Evolutionary conservation across 129 eudicot genomes (phyloP).

Genomic region (Daucus carota): DNA sequence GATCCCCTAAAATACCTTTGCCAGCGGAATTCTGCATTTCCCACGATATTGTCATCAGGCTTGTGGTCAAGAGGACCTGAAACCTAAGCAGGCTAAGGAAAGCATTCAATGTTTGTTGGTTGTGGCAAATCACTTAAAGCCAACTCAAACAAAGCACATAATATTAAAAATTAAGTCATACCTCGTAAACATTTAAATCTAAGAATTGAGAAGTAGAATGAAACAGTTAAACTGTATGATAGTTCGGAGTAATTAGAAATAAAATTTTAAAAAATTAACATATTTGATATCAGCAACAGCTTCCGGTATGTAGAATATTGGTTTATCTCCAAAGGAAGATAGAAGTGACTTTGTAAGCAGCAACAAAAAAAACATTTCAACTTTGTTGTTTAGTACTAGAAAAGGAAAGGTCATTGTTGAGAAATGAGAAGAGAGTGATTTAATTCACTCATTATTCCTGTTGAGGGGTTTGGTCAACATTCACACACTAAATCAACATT

Average conservation of each 20-base stretch:
- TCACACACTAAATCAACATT: not conserved
- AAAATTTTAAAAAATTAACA: too few species aligned
- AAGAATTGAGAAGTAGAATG: not conserved
- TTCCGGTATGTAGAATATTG: not conserved
- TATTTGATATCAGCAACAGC: not conserved
- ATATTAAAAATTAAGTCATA: not conserved
- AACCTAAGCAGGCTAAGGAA: conserved; percentile 66
- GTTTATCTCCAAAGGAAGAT: not conserved
- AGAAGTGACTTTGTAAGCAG: not conserved
- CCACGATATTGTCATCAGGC: conserved; percentile 59
- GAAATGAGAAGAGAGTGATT: not conserved
- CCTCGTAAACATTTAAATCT: not conserved
- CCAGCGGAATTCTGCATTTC: conserved; percentile 91
- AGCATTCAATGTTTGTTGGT: not conserved
- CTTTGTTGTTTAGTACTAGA: not conserved
- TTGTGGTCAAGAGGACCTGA: conserved; percentile 79
- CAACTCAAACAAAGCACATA: not conserved
- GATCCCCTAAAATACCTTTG: conserved; percentile 51
- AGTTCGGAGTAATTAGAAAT: too few species aligned
- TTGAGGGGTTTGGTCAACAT: not conserved
- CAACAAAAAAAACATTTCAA: not conserved
- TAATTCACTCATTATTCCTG: not conserved
- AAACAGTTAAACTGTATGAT: not conserved
- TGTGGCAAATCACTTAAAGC: not conserved
- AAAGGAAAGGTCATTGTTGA: not conserved